Conservation (phyloP, 129 eudicot species). For the Saposhnikovia divaricata region DNA sequence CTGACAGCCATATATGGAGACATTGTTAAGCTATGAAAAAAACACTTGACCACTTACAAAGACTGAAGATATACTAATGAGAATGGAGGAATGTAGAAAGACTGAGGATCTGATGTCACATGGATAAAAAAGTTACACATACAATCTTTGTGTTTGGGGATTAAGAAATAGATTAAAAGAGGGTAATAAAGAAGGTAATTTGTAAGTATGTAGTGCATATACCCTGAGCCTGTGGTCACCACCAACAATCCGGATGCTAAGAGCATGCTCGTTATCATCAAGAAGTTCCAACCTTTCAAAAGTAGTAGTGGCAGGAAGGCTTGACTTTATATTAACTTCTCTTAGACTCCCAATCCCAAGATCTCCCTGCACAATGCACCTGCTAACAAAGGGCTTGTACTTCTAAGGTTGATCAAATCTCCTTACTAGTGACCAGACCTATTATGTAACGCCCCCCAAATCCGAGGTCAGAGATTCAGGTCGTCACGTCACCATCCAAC, state of each 20-base stretch:
- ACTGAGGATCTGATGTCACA: too few relatives aligned
- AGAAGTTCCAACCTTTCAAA: conserved; percentile 62
- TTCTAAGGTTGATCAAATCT: conserved; percentile 62
- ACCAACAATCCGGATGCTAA: conserved; percentile 51
- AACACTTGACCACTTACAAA: too few relatives aligned
- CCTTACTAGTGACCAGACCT: conserved; percentile 71
- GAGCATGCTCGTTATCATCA: conserved; percentile 55
- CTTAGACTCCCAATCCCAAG: conserved; percentile 57
- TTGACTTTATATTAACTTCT: conserved; percentile 64
- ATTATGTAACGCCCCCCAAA: too few relatives aligned
- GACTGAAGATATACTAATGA: too few relatives aligned
- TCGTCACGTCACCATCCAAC: too few relatives aligned
- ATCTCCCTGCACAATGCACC: conserved; percentile 48
- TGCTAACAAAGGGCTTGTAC: conserved; percentile 63
- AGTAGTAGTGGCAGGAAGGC: conserved; percentile 65
- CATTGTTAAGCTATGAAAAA: too few relatives aligned
- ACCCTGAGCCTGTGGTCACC: conserved; percentile 75
- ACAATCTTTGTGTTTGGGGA: too few relatives aligned
- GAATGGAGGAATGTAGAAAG: too few relatives aligned
- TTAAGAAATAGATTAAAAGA: neutral
- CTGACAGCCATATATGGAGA: too few relatives aligned
- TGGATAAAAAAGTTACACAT: too few relatives aligned
- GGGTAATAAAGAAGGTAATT: neutral
- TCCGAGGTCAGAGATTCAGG: too few relatives aligned
- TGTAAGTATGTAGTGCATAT: neutral